A percentile compares a stretch with the other conserved stretches of the same genome.
These are phyloP conservation scores for Suhomyces coccinellae DNA, from an alignment of 1,139 yeast genomes.

Conservation along the genomic window DNA sequence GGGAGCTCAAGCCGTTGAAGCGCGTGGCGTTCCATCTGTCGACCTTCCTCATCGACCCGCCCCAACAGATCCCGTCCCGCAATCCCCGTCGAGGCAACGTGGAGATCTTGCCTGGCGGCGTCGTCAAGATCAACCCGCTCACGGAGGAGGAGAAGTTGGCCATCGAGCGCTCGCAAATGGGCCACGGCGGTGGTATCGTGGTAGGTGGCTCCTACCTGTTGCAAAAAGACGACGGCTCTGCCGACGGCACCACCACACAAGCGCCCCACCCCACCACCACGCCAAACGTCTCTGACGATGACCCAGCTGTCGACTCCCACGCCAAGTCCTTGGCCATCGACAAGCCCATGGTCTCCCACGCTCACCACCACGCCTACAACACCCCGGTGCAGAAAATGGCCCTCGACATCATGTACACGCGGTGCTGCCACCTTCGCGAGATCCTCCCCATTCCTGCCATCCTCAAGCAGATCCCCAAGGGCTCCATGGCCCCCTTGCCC, in stretches of 20 bases:
- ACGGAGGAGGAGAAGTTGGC: slow-evolving; percentile 56
- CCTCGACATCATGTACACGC: slow-evolving; percentile 65
- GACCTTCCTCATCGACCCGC: slow-evolving; percentile 72
- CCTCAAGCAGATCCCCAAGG: slow-evolving; percentile 68
- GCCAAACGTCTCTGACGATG: slow-evolving; percentile 29
- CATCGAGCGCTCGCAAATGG: slow-evolving; percentile 45
- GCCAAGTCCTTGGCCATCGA: slow-evolving; percentile 49
- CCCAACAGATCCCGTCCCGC: slow-evolving; percentile 68
- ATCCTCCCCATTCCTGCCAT: slow-evolving; percentile 77
- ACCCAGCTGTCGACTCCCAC: slow-evolving; percentile 41
- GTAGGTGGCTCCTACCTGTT: slow-evolving; percentile 79
- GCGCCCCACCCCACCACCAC: slow-evolving; percentile 13
- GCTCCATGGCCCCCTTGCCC: slow-evolving; percentile 68
- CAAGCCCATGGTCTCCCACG: slow-evolving; percentile 45
- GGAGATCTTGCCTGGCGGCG: slow-evolving; percentile 61
- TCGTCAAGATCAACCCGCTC: slow-evolving; percentile 59
- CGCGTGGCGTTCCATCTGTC: slow-evolving; percentile 73
- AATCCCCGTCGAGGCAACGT: slow-evolving; percentile 72
- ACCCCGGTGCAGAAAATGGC: slow-evolving; percentile 48
- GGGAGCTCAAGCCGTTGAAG: slow-evolving; percentile 46
- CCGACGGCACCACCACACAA: slow-evolving; percentile 22
- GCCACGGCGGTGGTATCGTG: slow-evolving; percentile 69
- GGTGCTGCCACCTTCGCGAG: slow-evolving; percentile 75
- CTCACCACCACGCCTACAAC: slow-evolving; percentile 25
- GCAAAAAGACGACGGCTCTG: slow-evolving; percentile 24